phyloP scores from a whole-genome alignment of 345 rosid species.

The Boechera divaricarpa region DNA sequence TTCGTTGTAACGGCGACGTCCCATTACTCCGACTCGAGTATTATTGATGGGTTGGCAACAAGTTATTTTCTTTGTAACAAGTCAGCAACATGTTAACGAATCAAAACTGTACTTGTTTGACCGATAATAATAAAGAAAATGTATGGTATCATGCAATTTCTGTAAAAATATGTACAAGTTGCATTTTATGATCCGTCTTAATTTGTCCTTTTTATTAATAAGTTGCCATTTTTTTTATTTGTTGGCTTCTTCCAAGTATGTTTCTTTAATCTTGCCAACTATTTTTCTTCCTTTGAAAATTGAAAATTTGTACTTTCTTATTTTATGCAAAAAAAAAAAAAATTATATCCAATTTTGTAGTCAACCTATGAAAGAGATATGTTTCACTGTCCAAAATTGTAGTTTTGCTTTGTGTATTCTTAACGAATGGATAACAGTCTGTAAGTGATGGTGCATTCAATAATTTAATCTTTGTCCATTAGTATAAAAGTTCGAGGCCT shows the following conservation, averaged over 20 bases:
- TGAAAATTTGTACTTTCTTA: slow-evolving; percentile 4
- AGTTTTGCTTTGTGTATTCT: slow-evolving; percentile 18
- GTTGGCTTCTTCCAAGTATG: slow-evolving; percentile 2
- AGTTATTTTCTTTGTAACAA: background rate
- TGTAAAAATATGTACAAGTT: slow-evolving; percentile 28
- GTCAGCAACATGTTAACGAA: slow-evolving; percentile 25
- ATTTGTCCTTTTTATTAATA: slow-evolving; percentile 5
- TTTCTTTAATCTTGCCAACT: slow-evolving; percentile 6
- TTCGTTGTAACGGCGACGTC: slow-evolving; percentile 17
- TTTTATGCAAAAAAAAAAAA: background rate
- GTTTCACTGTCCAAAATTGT: slow-evolving; percentile 3
- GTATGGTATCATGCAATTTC: slow-evolving; percentile 16
- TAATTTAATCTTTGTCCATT: slow-evolving; percentile 3
- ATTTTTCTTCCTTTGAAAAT: slow-evolving; percentile 6
- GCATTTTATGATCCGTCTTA: slow-evolving; percentile 26
- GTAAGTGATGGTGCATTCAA: slow-evolving; percentile 2
- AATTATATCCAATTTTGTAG: background rate
- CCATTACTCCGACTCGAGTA: slow-evolving; percentile 10
- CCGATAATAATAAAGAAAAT: background rate
- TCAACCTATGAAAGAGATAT: slow-evolving; percentile 27
- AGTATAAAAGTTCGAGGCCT: background rate
- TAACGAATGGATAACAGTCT: slow-evolving; percentile 18
- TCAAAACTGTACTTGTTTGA: slow-evolving; percentile 18
- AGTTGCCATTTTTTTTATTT: background rate
- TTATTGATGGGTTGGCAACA: slow-evolving; percentile 38